A percentile compares a stretch with the other conserved stretches of the same genome.
Evolutionary conservation across 192 early-diverging fungal species (phyloP).

Genomic region (Backusella australiensis): DNA sequence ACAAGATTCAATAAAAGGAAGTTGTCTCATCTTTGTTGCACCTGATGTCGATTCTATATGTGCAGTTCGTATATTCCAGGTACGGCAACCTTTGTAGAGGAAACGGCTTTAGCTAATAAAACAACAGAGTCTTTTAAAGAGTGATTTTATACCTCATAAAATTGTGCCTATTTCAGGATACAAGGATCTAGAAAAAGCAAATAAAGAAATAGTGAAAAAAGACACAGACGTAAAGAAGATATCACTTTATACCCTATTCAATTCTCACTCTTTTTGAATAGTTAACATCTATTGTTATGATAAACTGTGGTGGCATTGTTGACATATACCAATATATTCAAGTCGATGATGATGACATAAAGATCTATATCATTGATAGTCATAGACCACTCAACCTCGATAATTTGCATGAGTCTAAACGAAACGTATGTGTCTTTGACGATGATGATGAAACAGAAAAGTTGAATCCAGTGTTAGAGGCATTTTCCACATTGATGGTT

Average conservation of each 20-base stretch:
- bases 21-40: slow-evolving; percentile 71
- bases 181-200: slow-evolving; percentile 54
- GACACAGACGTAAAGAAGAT: slow-evolving; percentile 45
- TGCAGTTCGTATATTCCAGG: slow-evolving; percentile 74
- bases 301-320: slow-evolving; percentile 86
- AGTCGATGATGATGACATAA: slow-evolving; percentile 45
- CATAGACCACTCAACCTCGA: slow-evolving; percentile 87
- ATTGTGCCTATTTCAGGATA: slow-evolving; percentile 77
- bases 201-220: slow-evolving; percentile 48
- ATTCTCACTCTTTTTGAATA: slow-evolving; percentile 9
- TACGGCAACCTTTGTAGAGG: slow-evolving; percentile 17
- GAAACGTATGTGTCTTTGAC: slow-evolving; percentile 79
- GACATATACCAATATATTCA: slow-evolving; percentile 65
- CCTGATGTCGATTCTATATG: slow-evolving; percentile 83
- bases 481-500: slow-evolving; percentile 69
- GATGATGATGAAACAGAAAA: slow-evolving; percentile 78
- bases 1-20: slow-evolving; percentile 36
- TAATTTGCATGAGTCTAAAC: slow-evolving; percentile 70
- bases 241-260: background rate
- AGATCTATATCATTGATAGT: slow-evolving; percentile 81
- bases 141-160: slow-evolving; percentile 79
- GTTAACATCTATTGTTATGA: slow-evolving; percentile 73
- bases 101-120: too few species aligned
- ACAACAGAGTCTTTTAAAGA: slow-evolving; percentile 64
- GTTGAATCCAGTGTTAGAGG: slow-evolving; percentile 61